phyloP scores from a whole-genome alignment of 345 rosid species.

The Corymbia maculata region DNA sequence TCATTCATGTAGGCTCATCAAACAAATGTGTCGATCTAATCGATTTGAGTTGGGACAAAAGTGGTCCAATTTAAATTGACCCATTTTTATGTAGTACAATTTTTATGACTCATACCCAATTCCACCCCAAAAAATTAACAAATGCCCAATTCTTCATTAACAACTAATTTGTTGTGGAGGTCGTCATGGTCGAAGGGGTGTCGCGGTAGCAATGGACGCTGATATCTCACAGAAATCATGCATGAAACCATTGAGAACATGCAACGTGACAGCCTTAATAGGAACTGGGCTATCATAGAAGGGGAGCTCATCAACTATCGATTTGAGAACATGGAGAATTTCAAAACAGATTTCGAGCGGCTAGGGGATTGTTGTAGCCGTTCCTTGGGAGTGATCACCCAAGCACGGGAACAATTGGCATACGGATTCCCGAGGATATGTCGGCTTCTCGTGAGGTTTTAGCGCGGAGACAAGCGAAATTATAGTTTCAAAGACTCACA shows the following conservation, averaged over 20 bases:
- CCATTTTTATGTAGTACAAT: background rate
- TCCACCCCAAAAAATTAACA: background rate
- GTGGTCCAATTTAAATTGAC: rapidly evolving
- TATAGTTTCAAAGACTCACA: background rate
- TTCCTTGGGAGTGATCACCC: background rate
- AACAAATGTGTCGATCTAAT: background rate
- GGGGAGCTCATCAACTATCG: background rate
- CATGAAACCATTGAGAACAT: background rate
- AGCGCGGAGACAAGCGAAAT: background rate
- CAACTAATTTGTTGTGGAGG: background rate
- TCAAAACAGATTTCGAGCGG: background rate
- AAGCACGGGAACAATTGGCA: background rate
- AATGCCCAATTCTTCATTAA: background rate
- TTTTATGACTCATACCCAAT: background rate
- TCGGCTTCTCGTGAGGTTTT: too few relatives aligned
- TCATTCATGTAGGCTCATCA: background rate
- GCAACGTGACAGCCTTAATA: background rate
- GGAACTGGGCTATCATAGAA: background rate
- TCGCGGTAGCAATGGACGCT: background rate
- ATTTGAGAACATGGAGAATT: background rate
- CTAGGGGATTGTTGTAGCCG: background rate
- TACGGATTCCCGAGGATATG: background rate
- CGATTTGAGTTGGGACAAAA: rapidly evolving
- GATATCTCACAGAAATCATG: too few relatives aligned
- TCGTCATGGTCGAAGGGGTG: background rate